Base-by-base conservation (phyloP, 768 basidiomycete genomes). In the Boletus pseudopeckii region DNA sequence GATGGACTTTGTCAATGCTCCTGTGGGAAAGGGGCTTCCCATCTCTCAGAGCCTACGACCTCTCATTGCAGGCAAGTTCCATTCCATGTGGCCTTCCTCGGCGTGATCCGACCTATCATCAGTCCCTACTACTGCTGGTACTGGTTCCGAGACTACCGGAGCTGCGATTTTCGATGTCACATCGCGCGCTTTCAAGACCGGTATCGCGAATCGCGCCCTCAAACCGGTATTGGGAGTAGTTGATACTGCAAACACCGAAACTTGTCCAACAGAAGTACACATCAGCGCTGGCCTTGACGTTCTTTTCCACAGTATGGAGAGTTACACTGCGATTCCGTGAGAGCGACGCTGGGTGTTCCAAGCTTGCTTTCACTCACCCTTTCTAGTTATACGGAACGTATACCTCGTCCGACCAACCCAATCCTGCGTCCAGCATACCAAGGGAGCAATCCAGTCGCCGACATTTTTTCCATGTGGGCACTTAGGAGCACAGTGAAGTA, bases 1-100 rank as follows among this genome's bases (percentile, higher is more conserved):
- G 10, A 88, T 94, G 75, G 96, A 98, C 69, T 98, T 96, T 69
- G 90, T 98, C 71, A 98, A 98, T 66, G 94, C 96, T 1, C 96
- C 96, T 0, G 77, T 98, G 49, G 96, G 96, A 40, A 94, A 92
- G 71, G 95, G 95, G 5, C 77, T 86, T 37, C 91, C 95, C 3
- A 87, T 98, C 57, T 74, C 80, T 3, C 75, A 89, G 65, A 73
- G 77, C 17, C 76, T 98, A 22, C 75, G 83, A 8, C 96, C 96
- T 14, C 76, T 98, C 44, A 96, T 96, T 55, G 92, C 92, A 41
- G 77, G 93, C 71, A 53, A 55, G 76, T 66, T 9, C 20, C 30
- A 7, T 44, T n/a, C 10, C 22, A 2, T 40, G 4, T 24, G 0
- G 5, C 45, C 37, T 22, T 42, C 17, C 34, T 28, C 18, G 8